Percentiles rank a stretch among this genome's conserved stretches.
These are phyloP conservation scores for Mallotus nudiflorus DNA, from an alignment of 345 rosid genomes.

Conservation along the genomic window DNA sequence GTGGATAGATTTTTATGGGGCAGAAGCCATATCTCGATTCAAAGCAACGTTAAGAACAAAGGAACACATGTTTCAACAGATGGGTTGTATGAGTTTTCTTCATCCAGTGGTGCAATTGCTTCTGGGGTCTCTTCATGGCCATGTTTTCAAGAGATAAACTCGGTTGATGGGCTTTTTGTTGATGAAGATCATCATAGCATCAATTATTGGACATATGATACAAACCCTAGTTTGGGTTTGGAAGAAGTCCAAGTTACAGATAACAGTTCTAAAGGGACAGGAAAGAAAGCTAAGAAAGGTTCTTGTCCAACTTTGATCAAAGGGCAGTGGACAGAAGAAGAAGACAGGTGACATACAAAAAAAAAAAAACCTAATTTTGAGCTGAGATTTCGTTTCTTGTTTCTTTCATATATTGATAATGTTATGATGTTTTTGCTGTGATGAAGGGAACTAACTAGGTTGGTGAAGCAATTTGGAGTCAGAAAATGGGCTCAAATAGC, in stretches of 20 bases:
- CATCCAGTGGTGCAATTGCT: conserved; percentile 21
- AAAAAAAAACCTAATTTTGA: too few species aligned
- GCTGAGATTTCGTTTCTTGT: neutral
- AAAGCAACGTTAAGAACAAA: conserved; percentile 24
- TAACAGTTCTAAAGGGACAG: conserved; percentile 25
- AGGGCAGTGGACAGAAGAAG: conserved; percentile 97
- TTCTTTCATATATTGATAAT: neutral
- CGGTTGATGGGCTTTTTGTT: conserved; percentile 28
- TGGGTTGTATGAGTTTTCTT: conserved; percentile 25
- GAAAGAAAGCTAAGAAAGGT: conserved; percentile 50
- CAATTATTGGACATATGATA: conserved; percentile 26
- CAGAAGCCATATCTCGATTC: conserved; percentile 31
- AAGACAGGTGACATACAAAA: conserved; percentile 60
- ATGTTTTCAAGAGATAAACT: conserved; percentile 38
- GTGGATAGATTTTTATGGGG: conserved; percentile 73
- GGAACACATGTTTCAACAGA: conserved; percentile 19
- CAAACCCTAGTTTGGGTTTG: conserved; percentile 30
- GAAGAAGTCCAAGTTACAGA: conserved; percentile 15
- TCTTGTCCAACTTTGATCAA: conserved; percentile 58
- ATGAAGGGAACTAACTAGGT: conserved; percentile 61
- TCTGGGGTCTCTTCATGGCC: conserved; percentile 22
- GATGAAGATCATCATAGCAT: conserved; percentile 23
- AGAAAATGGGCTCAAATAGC: conserved; percentile 93
- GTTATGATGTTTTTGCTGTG: neutral
- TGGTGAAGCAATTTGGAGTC: conserved; percentile 84